Evolutionary conservation across 2,329 filamentous ascomycete genomes (phyloP).

Genomic region (Trichoderma afroharzianum): DNA sequence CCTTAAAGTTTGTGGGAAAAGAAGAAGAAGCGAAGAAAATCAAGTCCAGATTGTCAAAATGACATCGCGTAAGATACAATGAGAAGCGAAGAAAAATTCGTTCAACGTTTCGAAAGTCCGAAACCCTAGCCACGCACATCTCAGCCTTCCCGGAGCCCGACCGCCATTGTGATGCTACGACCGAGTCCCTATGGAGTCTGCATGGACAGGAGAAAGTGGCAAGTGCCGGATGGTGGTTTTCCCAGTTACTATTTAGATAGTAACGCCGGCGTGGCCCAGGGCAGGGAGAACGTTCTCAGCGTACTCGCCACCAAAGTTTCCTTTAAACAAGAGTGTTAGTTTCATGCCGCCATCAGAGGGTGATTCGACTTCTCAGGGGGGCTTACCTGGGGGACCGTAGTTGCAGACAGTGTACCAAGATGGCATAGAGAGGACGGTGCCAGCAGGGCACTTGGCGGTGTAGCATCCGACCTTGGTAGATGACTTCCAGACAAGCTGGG

Average conservation of each 20-base stretch:
- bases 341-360: neutral
- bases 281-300: conserved; percentile 47
- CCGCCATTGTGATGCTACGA: conserved; percentile 6
- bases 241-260: conserved; percentile 25
- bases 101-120: conserved; percentile 18
- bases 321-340: conserved; percentile 28
- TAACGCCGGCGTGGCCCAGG: conserved; percentile 24
- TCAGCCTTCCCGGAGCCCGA: conserved; percentile 15
- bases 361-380: neutral
- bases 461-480: conserved; percentile 48
- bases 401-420: conserved; percentile 86
- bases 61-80: conserved; percentile 23
- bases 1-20: conserved; percentile 8
- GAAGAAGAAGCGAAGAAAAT: conserved; percentile 3
- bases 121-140: conserved; percentile 19
- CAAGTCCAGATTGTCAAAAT: conserved; percentile 18
- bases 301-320: conserved; percentile 52
- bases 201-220: conserved; percentile 15
- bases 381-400: conserved; percentile 70
- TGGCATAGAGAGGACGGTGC: conserved; percentile 47
- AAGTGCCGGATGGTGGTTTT: neutral
- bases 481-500: conserved; percentile 42
- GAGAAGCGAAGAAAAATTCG: conserved; percentile 21
- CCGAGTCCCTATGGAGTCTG: conserved; percentile 13
- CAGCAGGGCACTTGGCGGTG: conserved; percentile 63